Evolutionary conservation across 1,284 basidiomycete species (phyloP).

Genomic region (Fomes fomentarius): DNA sequence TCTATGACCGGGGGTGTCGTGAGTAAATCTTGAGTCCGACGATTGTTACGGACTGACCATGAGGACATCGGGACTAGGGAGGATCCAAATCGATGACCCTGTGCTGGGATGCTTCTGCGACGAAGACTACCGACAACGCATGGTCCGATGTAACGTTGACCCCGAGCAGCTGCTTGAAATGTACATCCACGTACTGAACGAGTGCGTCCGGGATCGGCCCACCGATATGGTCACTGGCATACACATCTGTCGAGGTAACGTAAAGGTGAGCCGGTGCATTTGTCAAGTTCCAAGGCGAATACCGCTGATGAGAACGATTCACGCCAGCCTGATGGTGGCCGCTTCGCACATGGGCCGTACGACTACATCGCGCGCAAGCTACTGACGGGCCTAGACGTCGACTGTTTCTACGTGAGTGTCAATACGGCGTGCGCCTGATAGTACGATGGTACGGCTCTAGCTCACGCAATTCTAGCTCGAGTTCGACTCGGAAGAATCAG

Average conservation of each 20-base stretch:
- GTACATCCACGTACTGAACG: conserved; percentile 72
- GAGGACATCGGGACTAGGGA: conserved; percentile 26
- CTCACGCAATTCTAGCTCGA: conserved; percentile 50
- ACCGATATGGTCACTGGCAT: conserved; percentile 65
- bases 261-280: conserved; percentile 43
- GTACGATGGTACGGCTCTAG: neutral
- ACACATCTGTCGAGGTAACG: conserved; percentile 82
- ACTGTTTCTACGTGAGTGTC: conserved; percentile 63
- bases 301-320: too few relatives aligned
- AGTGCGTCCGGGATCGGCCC: conserved; percentile 59
- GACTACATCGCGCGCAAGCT: conserved; percentile 69
- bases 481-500: conserved; percentile 74
- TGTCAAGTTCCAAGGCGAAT: neutral
- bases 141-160: conserved; percentile 60
- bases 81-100: conserved; percentile 76
- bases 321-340: conserved; percentile 45
- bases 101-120: conserved; percentile 67
- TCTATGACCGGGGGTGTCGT: conserved; percentile 74
- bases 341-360: conserved; percentile 75
- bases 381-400: conserved; percentile 70
- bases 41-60: neutral
- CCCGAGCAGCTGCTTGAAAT: conserved; percentile 64
- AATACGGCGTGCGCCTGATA: neutral
- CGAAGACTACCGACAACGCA: conserved; percentile 55
- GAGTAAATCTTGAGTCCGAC: neutral